Evolutionary conservation across 2,329 filamentous ascomycete species (phyloP), one percentile per base, ranked within the genome.

Genomic region (Trichoderma sp.): DNA sequence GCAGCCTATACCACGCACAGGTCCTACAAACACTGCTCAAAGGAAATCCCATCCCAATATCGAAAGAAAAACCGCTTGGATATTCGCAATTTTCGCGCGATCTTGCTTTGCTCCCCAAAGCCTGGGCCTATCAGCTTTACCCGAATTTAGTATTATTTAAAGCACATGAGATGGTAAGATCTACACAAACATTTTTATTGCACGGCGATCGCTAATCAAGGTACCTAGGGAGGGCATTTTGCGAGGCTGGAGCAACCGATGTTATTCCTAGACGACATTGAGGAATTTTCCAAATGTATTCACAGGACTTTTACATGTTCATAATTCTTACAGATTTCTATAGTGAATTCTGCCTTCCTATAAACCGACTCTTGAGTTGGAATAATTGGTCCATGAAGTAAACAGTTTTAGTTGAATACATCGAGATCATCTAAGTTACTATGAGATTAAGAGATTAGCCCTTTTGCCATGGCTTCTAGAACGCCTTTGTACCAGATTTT

Each of bases 401-500:
- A 45, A 45, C 18, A n/a, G 16, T 9, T 45, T 45, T 3, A 45
- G 16, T 2, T 45, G 1, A 18, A 18, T n/a, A 29, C 29, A 29
- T 18, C 35, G 2, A 38, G 12, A 38, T 38, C 14, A 16, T 41
- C 41, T n/a, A n/a, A 45, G 41, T 45, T n/a, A n/a, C 41, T 45
- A n/a, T n/a, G 7, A 45, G 0, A n/a, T n/a, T n/a, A 45, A 9
- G 41, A 45, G 6, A 45, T n/a, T 12, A 53, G 21, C 9, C 45
- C 45, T 1, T 53, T 53, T 21, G 45, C 18, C 9, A 21, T 53
- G n/a, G n/a, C 45, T 1, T 53, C 45, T 12, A 53, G n/a, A 21
- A 84, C 80, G 27, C 81, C 79, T 0, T 63, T 74, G 71, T 81
- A 81, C 84, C 84, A 86, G 8, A 84, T 76, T 24, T 79, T 78